These are phyloP conservation scores for Tylopilus orsonianus DNA, from an alignment of 1,284 basidiomycete genomes.

Conservation along the genomic window DNA sequence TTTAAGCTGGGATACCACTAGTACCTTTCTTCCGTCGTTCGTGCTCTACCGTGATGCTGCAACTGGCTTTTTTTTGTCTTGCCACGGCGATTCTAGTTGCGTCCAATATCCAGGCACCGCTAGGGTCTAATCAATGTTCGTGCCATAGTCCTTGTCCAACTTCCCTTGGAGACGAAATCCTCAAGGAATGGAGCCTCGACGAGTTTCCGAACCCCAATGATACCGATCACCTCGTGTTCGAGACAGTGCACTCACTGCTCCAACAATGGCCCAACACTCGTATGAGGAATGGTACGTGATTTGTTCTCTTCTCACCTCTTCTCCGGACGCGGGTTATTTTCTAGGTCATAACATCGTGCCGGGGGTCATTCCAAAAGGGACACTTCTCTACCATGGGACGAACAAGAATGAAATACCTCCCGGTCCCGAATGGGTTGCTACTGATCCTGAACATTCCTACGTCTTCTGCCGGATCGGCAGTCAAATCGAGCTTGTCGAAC, in stretches of 20 bases:
- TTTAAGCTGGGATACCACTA: no score
- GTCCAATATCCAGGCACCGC: slow-evolving; percentile 15
- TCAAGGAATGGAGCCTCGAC: slow-evolving; percentile 19
- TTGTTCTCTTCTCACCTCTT: neutral
- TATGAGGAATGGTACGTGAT: slow-evolving; percentile 42
- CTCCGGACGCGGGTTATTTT: neutral
- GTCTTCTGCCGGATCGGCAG: slow-evolving; percentile 32
- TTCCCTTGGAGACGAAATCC: neutral
- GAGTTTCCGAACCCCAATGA: slow-evolving; percentile 14
- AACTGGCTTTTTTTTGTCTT: slow-evolving; percentile 2
- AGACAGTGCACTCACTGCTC: slow-evolving; percentile 33
- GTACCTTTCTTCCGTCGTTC: neutral
- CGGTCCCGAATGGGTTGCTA: slow-evolving; percentile 41
- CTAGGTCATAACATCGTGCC: slow-evolving; percentile 47
- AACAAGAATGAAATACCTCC: slow-evolving; percentile 28
- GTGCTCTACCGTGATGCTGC: slow-evolving; percentile 11
- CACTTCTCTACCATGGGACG: slow-evolving; percentile 43
- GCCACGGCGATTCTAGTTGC: neutral
- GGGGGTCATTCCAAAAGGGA: slow-evolving; percentile 41
- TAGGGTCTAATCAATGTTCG: neutral
- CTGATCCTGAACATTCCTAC: slow-evolving; percentile 45
- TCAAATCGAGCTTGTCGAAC: neutral
- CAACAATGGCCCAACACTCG: slow-evolving; percentile 54
- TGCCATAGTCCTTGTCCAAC: neutral
- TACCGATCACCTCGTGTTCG: slow-evolving; percentile 32